Evolutionary conservation across 116 monocot genomes (phyloP).

Genomic region (Phalaenopsis hybrid): DNA sequence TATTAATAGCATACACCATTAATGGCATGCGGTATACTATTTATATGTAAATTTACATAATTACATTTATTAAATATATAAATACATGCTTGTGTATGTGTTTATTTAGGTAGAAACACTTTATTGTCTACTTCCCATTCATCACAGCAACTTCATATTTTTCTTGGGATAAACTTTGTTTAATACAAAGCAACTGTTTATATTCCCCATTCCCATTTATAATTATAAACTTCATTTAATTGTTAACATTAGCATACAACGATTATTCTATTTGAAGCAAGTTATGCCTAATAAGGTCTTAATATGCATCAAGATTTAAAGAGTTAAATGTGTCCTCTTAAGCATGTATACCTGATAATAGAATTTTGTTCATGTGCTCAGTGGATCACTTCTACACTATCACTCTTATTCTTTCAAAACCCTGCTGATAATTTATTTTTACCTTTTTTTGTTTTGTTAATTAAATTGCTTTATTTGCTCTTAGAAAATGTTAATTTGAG

Average conservation of each 20-base stretch:
- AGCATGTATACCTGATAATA: not conserved
- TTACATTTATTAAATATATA: too few species aligned
- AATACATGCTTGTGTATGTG: too few species aligned
- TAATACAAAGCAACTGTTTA: not conserved
- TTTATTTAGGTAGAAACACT: too few species aligned
- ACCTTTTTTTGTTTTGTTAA: not conserved
- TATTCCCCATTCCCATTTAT: not conserved
- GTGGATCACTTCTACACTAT: not conserved
- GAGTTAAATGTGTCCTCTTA: not conserved
- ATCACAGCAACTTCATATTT: too few species aligned
- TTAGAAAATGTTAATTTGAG: not conserved
- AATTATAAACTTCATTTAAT: not conserved
- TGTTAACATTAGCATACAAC: not conserved
- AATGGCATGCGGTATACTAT: too few species aligned
- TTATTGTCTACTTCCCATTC: too few species aligned
- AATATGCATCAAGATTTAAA: not conserved
- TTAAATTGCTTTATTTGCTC: not conserved
- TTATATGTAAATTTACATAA: too few species aligned
- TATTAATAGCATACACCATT: too few species aligned
- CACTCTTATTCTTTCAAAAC: not conserved
- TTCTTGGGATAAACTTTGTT: not conserved
- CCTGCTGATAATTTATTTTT: not conserved
- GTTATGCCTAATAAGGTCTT: too few species aligned
- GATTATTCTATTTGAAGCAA: not conserved
- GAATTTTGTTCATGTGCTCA: not conserved